Evolutionary conservation across 176 grass and related monocot genomes (phyloP), one percentile per base, ranked within the genome.

Genomic region (Bolboschoenus planiculmis): DNA sequence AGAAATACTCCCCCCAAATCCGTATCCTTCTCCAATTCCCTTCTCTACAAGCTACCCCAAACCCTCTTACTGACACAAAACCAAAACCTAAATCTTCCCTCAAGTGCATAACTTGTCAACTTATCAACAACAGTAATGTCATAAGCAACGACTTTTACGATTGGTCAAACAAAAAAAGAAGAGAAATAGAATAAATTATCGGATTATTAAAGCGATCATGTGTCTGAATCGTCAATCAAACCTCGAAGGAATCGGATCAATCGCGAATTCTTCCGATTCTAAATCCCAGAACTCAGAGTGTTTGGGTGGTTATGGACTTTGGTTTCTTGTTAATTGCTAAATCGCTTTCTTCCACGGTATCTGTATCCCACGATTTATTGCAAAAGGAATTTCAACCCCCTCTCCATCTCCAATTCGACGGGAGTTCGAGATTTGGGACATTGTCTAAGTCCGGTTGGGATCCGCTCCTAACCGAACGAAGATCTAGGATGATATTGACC

Each of bases 251-350:
- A 18, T 40, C n/a, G 26, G 10, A 1, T 4, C 24, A 33, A 78
- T 61, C 15, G 23, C 56, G 35, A 81, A 29, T 60, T 81, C 55
- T 81, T 81, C 78, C 27, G 24, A 61, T 39, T 80, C 15, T 81
- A 42, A 81, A 81, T 61, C 33, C 35, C 55, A 10, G 7, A 16
- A 26, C 6, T 81, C 37, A n/a, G 33, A 43, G 51, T 61, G n/a
- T 81, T n/a, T 43, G 34, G 78, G 31, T 7, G 20, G 13, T 40
- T 18, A 61, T 56, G 55, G 78, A 81, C n/a, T 81, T 81, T 60
- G 78, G 56, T 81, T 81, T 11, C 78, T 81, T 58, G 55, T 43
- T 58, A 58, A 81, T 61, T 81, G 55, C 78, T 61, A 56, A 78
- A 81, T 43, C 55, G 78, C 54, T 81, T 81, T 58, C 78, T 81